Evolutionary conservation across 78 protist genomes (phyloP).

Genomic region (Dictyostelium firmibasis): DNA sequence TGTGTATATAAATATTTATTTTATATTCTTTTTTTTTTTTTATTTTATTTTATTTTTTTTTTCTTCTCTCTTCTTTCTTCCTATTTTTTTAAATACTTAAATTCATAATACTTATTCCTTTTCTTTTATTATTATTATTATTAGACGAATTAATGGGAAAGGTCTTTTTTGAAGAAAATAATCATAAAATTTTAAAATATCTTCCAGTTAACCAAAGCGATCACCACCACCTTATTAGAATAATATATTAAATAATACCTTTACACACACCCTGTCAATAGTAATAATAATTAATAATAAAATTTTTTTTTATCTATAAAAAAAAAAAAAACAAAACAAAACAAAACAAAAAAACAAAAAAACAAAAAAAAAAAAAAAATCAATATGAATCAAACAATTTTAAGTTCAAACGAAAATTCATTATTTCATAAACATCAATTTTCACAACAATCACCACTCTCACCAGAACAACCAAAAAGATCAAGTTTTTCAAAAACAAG

Average conservation of each 20-base stretch:
- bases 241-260: background rate
- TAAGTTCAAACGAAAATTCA: background rate
- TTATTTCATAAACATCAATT: background rate
- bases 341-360: background rate
- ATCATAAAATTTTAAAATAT: background rate
- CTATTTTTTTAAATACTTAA: no score
- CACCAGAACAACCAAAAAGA: conserved; percentile 1
- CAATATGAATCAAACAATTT: background rate
- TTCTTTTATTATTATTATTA: background rate
- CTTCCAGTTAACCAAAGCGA: background rate
- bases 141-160: conserved; percentile 1
- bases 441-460: background rate
- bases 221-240: background rate
- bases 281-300: background rate
- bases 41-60: no score
- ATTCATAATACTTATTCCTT: no score
- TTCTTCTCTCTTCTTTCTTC: no score
- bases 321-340: background rate
- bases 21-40: background rate
- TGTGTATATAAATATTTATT: background rate
- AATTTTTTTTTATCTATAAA: no score
- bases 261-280: no score
- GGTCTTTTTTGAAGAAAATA: background rate
- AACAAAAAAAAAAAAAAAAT: background rate
- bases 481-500: conserved; percentile 23